Evolutionary conservation across 495 filamentous ascomycete species (phyloP), one percentile per base, ranked within the genome.

Genomic region (Talaromyces stipitatus): DNA sequence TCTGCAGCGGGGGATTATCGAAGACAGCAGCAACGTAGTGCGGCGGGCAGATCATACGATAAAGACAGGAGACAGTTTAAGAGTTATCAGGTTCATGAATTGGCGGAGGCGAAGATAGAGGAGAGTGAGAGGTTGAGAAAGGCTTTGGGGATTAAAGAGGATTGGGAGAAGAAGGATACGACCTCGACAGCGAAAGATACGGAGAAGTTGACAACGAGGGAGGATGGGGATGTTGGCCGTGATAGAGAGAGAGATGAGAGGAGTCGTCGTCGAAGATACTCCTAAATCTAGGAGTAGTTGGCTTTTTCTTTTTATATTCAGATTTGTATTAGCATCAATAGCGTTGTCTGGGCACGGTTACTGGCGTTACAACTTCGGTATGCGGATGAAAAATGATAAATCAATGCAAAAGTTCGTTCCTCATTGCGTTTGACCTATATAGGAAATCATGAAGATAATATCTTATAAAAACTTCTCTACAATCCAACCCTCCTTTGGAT

Each of bases 61-160:
- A 61, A 60, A 61, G 72, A 71, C 67, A 74, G 71, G 62, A 78
- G 73, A 62, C 79, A 75, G 27, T 74, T 96, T 46, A 99, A 97
- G 73, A 75, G 82, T 57, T 91, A 97, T 75, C 90, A 96, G 71
- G 92, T 97, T 23, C 94, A 99, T 81, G 92, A 97, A 72, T 72
- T 95, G 63, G 94, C 94, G 23, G 86, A 91, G 67, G 92, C 92
- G 54, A 99, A 99, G 83, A 92, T 95, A 65, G 86, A 88, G 68
- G 92, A 99, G 80, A 95, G 85, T 69, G 91, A 97, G 78, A 77
- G 88, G 70, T 75, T 97, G 66, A 73, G 92, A 58, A 90, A 82
- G 71, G 94, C 94, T 24, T 78, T 99, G 68, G 91, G 91, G 48
- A 96, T 97, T 61, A 81, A 83, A 60, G 85, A 86, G 72, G 84